phyloP scores from a whole-genome alignment of 2,329 filamentous ascomycete species.

The Cladosporium colombiae region DNA sequence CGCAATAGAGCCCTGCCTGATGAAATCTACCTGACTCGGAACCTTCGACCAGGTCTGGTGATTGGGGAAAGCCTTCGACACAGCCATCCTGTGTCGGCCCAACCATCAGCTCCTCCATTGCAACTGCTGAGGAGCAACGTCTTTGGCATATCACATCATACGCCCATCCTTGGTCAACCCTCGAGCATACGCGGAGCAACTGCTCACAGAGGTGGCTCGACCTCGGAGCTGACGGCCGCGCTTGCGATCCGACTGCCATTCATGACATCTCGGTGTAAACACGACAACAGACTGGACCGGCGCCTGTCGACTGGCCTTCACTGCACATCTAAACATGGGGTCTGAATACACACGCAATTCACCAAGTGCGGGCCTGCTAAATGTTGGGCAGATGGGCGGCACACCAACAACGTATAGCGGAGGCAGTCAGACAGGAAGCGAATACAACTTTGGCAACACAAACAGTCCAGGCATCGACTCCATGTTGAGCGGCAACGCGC shows the following conservation, averaged over 20 bases:
- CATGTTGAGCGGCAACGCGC: constrained; percentile 21
- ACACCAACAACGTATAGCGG: constrained; percentile 29
- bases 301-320: neutral
- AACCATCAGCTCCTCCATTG: neutral
- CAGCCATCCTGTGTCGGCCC: neutral
- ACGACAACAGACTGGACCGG: neutral
- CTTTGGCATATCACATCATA: neutral
- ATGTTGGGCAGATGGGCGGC: constrained; percentile 25
- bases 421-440: constrained; percentile 32
- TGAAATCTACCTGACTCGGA: constrained; percentile 15
- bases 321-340: constrained; percentile 18
- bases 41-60: constrained; percentile 8
- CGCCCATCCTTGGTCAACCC: neutral
- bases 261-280: neutral
- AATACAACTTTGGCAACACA: constrained; percentile 32
- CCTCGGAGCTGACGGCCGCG: neutral
- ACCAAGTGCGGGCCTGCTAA: constrained; percentile 27
- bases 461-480: constrained; percentile 28
- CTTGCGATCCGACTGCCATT: neutral
- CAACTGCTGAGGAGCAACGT: neutral
- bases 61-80: neutral
- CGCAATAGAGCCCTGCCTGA: constrained; percentile 14
- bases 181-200: neutral
- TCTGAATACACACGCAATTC: constrained; percentile 25
- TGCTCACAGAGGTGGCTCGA: neutral